phyloP scores from a whole-genome alignment of 2,329 filamentous ascomycete species.

The Aspergillus sp. region DNA sequence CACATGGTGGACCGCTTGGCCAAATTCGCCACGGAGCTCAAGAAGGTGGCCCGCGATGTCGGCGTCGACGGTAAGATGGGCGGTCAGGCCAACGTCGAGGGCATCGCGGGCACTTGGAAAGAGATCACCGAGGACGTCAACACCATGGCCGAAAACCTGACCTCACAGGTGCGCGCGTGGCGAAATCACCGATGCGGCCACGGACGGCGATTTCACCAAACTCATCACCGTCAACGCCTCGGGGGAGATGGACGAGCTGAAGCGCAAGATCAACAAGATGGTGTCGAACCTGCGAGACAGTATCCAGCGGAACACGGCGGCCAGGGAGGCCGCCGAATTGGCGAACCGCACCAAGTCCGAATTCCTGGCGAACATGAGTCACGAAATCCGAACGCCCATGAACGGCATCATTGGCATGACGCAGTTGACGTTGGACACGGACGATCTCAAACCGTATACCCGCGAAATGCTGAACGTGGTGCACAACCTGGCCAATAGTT shows the following conservation, averaged over 20 bases:
- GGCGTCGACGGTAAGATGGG: conserved; percentile 98
- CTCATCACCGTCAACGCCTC: conserved; percentile 94
- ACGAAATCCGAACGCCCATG: conserved; percentile 96
- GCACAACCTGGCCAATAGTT: conserved; percentile 88
- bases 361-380: conserved; percentile 97
- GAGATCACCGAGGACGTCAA: conserved; percentile 97
- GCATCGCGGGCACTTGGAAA: conserved; percentile 90
- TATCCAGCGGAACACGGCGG: conserved; percentile 93
- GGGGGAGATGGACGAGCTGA: conserved; percentile 97
- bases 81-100: conserved; percentile 88
- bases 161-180: conserved; percentile 91
- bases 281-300: conserved; percentile 90
- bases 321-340: conserved; percentile 88
- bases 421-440: conserved; percentile 87
- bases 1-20: conserved; percentile 96
- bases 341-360: conserved; percentile 98
- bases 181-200: conserved; percentile 95
- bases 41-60: conserved; percentile 91
- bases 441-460: conserved; percentile 89
- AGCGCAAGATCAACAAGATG: conserved; percentile 99
- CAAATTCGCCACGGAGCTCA: conserved; percentile 92
- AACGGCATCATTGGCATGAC: conserved; percentile 99
- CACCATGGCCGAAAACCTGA: conserved; percentile 80
- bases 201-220: conserved; percentile 94
- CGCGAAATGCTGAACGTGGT: conserved; percentile 98